Percentiles rank a stretch among this genome's conserved stretches.
Conservation (phyloP, 345 rosid genomes). For the Rhodomyrtus tomentosa region DNA sequence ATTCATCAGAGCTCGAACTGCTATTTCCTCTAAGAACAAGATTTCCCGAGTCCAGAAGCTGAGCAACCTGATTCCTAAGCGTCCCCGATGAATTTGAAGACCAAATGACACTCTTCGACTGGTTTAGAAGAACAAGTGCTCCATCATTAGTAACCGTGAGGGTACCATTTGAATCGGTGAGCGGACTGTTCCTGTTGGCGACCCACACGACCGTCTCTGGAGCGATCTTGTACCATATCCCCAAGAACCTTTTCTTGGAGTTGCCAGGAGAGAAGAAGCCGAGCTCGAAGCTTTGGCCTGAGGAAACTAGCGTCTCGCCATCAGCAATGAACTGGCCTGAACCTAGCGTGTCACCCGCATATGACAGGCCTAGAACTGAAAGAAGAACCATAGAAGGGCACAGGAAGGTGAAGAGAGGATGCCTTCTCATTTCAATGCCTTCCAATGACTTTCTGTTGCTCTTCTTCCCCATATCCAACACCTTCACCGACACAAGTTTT, state of each 20-base stretch:
- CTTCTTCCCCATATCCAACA: too few species aligned
- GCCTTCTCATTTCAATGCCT: too few species aligned
- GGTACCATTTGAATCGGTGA: conserved; percentile 1
- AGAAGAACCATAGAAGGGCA: not conserved
- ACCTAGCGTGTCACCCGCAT: not conserved
- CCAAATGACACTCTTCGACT: conserved; percentile 3
- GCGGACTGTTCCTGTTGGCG: conserved; percentile 23
- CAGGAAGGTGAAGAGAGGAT: not conserved
- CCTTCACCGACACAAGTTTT: too few species aligned
- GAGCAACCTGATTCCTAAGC: conserved; percentile 1
- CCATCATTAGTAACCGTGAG: conserved; percentile 6
- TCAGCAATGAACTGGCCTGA: conserved; percentile 6
- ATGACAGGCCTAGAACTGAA: not conserved
- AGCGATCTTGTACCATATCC: conserved; percentile 28
- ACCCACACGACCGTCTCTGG: conserved; percentile 23
- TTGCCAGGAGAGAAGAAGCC: conserved; percentile 16
- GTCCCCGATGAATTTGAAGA: conserved; percentile 7
- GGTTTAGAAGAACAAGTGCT: conserved; percentile 4
- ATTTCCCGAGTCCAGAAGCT: conserved; percentile 24
- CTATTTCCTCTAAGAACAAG: conserved; percentile 5
- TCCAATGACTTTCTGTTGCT: too few species aligned
- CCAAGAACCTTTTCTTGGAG: conserved; percentile 19
- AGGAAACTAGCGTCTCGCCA: conserved; percentile 10
- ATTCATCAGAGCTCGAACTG: not conserved
- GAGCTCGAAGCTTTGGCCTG: conserved; percentile 11